These are phyloP conservation scores for Conringia planisiliqua DNA, from an alignment of 345 rosid genomes.

Conservation along the genomic window DNA sequence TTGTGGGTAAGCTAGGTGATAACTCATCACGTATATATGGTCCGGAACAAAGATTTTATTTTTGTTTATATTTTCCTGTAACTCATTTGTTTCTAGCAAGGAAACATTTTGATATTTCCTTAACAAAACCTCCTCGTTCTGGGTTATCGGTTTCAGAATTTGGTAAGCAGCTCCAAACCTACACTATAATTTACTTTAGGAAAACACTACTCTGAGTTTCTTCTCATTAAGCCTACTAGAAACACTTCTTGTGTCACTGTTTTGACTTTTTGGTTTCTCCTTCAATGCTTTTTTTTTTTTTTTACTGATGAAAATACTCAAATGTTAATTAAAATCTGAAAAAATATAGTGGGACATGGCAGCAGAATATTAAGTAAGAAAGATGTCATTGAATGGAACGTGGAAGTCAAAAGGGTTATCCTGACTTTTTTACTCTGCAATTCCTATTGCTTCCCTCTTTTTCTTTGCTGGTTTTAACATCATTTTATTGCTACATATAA, in stretches of 20 bases:
- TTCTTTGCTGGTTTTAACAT: neutral
- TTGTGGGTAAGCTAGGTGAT: neutral
- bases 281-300: neutral
- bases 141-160: constrained; percentile 17
- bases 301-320: constrained; percentile 2
- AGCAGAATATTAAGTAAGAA: neutral
- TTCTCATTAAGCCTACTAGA: constrained; percentile 4
- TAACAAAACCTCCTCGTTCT: neutral
- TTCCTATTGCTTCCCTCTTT: neutral
- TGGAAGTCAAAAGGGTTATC: constrained; percentile 8
- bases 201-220: neutral
- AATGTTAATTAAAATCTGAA: neutral
- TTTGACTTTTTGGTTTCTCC: constrained; percentile 9
- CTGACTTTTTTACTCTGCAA: neutral
- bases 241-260: constrained; percentile 9
- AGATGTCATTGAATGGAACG: neutral
- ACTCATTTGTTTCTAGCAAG: no score
- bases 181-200: neutral
- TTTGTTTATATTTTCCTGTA: neutral
- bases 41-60: neutral
- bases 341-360: neutral
- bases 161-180: constrained; percentile 23
- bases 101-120: neutral
- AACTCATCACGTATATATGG: neutral
- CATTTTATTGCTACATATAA: neutral